Percentiles rank a stretch among this genome's conserved stretches.
phyloP scores from a whole-genome alignment of 768 basidiomycete species.

The Lentinula boryana region DNA sequence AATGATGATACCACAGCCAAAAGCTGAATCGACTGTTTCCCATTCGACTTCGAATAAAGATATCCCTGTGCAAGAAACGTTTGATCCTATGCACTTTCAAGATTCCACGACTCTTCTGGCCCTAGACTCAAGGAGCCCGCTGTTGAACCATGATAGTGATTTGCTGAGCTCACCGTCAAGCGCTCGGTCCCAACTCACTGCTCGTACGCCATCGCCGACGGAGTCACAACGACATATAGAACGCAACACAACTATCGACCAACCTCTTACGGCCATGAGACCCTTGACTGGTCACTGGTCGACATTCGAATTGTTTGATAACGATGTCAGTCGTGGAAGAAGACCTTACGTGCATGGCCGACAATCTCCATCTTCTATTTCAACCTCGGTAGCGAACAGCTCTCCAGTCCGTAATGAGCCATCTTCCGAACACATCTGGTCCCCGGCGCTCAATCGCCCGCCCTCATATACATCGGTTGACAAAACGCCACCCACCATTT shows the following conservation, averaged over 20 bases:
- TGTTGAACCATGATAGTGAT: not conserved
- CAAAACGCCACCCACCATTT: not conserved
- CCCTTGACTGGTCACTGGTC: not conserved
- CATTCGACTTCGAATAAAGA: not conserved
- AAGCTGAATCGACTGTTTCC: not conserved
- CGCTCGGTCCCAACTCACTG: not conserved
- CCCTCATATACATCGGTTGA: not conserved
- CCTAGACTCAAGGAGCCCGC: not conserved
- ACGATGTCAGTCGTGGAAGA: no score
- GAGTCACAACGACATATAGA: not conserved
- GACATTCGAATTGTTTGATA: no score
- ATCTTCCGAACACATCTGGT: not conserved
- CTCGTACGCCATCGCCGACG: not conserved
- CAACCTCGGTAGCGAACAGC: no score
- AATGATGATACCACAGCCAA: not conserved
- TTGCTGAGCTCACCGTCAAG: not conserved
- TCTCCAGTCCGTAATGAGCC: not conserved
- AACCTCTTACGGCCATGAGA: not conserved
- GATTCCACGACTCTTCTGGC: not conserved
- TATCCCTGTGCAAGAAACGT: not conserved
- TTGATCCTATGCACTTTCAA: not conserved
- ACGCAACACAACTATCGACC: not conserved
- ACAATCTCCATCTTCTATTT: no score
- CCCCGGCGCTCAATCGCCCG: not conserved
- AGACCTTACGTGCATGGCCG: no score